phyloP scores from a whole-genome alignment of 2,329 filamentous ascomycete species.

The Aphanoascus verrucosus region DNA sequence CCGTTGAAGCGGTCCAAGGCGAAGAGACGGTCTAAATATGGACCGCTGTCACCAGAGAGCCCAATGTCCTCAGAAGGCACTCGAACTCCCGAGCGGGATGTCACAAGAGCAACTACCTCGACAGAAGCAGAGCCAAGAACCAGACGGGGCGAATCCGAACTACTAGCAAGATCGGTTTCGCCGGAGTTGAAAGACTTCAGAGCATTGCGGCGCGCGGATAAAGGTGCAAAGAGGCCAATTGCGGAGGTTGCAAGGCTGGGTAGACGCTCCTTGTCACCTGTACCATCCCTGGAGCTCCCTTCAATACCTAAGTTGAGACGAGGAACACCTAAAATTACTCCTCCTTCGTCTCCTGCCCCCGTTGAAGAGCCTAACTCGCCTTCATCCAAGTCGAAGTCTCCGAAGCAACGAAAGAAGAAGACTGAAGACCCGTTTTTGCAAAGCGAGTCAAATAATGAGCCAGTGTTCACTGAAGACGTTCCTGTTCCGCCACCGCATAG shows the following conservation, averaged over 20 bases:
- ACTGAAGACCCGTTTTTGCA: slow-evolving; percentile 17
- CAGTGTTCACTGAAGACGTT: slow-evolving; percentile 24
- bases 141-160: neutral
- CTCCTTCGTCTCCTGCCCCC: slow-evolving; percentile 18
- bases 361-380: slow-evolving; percentile 13
- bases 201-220: neutral
- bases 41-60: slow-evolving; percentile 24
- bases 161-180: slow-evolving; percentile 4
- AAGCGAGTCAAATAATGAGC: slow-evolving; percentile 6
- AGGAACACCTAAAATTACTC: slow-evolving; percentile 26
- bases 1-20: slow-evolving; percentile 33
- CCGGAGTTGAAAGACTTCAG: slow-evolving; percentile 7
- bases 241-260: slow-evolving; percentile 23
- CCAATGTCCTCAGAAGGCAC: slow-evolving; percentile 19
- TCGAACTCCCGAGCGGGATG: slow-evolving; percentile 19
- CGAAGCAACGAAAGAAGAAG: slow-evolving; percentile 20
- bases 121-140: neutral
- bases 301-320: slow-evolving; percentile 35
- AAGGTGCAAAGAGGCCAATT: slow-evolving; percentile 12
- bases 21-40: slow-evolving; percentile 32
- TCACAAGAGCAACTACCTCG: slow-evolving; percentile 14
- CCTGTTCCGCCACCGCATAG: slow-evolving; percentile 41
- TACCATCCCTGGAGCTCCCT: slow-evolving; percentile 38
- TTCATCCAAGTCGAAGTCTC: slow-evolving; percentile 22
- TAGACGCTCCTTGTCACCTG: slow-evolving; percentile 35